Conservation (phyloP, 2,329 filamentous ascomycete genomes). For the Lachnum nothofagi region DNA sequence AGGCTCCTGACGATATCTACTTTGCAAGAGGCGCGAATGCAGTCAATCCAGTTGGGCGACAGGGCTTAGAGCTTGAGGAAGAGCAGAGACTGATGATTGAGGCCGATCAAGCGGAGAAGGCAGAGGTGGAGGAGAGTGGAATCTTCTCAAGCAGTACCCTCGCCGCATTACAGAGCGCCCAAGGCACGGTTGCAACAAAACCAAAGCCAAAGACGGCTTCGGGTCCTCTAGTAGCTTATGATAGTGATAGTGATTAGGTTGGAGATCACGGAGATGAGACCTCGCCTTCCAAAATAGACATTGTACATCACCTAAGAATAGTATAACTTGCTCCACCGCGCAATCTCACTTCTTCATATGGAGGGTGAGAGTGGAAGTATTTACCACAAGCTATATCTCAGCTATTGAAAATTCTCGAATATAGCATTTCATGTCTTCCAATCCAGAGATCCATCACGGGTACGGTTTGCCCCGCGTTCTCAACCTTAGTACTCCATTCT, state of each 20-base stretch:
- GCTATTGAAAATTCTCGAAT: conserved; percentile 83
- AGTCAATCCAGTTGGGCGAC: conserved; percentile 53
- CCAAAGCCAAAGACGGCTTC: conserved; percentile 48
- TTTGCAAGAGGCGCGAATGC: conserved; percentile 73
- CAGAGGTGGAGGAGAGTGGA: conserved; percentile 44
- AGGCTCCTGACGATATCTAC: conserved; percentile 90
- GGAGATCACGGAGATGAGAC: neutral
- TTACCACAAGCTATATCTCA: too few relatives aligned
- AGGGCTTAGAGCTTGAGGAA: conserved; percentile 59
- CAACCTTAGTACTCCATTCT: conserved; percentile 54
- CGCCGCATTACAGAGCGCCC: conserved; percentile 63
- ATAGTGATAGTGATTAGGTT: conserved; percentile 70
- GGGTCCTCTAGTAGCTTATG: conserved; percentile 81
- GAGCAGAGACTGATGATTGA: conserved; percentile 54
- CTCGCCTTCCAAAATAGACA: neutral
- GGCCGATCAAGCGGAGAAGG: conserved; percentile 39
- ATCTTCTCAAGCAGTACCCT: conserved; percentile 81
- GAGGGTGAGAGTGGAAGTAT: too few relatives aligned
- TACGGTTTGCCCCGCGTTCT: conserved; percentile 68
- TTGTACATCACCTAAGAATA: neutral
- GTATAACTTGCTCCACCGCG: too few relatives aligned
- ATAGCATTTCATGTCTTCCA: conserved; percentile 75
- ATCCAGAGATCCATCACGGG: conserved; percentile 79
- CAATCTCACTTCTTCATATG: too few relatives aligned
- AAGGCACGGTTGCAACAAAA: conserved; percentile 47